Evolutionary conservation across 2,329 filamentous ascomycete species (phyloP), one percentile per base, ranked within the genome.

Genomic region (Didymosphaeria variabile): DNA sequence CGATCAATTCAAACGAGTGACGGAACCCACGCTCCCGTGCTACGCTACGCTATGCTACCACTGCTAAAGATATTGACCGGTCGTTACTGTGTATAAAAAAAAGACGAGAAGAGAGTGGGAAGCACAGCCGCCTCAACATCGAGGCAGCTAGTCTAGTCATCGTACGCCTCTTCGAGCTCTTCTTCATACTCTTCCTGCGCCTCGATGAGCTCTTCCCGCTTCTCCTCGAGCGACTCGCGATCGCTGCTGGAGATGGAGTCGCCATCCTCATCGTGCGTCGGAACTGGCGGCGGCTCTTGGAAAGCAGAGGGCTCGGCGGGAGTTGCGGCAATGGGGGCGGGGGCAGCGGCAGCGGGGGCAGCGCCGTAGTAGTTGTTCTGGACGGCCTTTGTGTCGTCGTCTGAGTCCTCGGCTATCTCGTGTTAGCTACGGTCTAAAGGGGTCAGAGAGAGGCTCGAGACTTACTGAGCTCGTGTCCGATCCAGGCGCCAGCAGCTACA

Each of bases 401-500:
- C 70, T 42, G 77, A 73, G n/a, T 74, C 67, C 32, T 78, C 73
- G 61, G 71, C 71, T 72, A 56, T 10, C 1, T 12, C 1, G n/a
- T 15, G 45, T 72, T 59, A 71, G 72, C 26, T 67, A 57, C 36
- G 13, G 15, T 40, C 40, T 38, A 5, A 26, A 0, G 36, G 8
- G 26, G 13, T 17, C 4, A n/a, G 26, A 5, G 12, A 29, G n/a
- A 17, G 44, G 31, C 15, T 19, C 29, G 38, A 19, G 7, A 80
- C 83, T 60, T 81, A 89, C 87, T 79, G 15, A 87, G 64, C 56
- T 84, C 85, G 69, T 88, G 81, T 13, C 83, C 84, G 59, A 89
- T 74, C 38, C 87, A 70, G 4, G 86, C 88, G 50, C 87, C 87
- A 12, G 85, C 88, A 36, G 87, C 87, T 31, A 88, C 63, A 70